Evolutionary conservation across 2,329 filamentous ascomycete species (phyloP), one percentile per base, ranked within the genome.

Genomic region (Cryphonectria radicalis): DNA sequence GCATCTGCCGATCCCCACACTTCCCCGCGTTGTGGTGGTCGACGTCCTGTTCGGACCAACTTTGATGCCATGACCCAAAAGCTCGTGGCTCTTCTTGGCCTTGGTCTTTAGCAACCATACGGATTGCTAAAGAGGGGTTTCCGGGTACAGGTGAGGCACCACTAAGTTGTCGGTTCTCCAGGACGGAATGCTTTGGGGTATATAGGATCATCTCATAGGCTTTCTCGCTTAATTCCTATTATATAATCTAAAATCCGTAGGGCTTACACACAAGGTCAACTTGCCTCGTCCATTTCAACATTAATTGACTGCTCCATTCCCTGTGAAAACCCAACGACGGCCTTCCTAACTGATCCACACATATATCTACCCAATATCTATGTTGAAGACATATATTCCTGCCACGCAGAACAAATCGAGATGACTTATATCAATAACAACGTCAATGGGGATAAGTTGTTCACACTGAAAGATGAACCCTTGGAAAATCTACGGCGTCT

Each of bases 401-500:
- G 17, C 8, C 19, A 37, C 40, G 2, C 19, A 43, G 17, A 13
- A 25, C n/a, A 22, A 7, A 32, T 4, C 22, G 62, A 55, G 2
- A 70, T 72, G 71, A 65, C 53, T 25, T 7, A 63, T 3, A 6
- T 35, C 10, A 57, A 50, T 28, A 62, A 62, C 43, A 40, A 28
- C 19, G 32, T 37, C 64, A 72, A 67, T 40, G 68, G 65, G 22
- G 22, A 13, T n/a, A 55, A 8, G 5, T 76, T 77, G 5, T 76
- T 77, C 65, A 72, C 73, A 11, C 32, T 80, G 65, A 80, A 79
- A 69, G 73, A 79, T 14, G 74, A 69, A n/a, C 73, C 76, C 4
- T 72, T 81, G 1, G 79, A 81, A 71, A 80, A 80, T 59, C 64
- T 77, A 13, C 73, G 79, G n/a, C 78, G 76, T 17, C 70, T 81